Conservation (phyloP, 176 grass and related monocot species). For the Zoysia pacifica region DNA sequence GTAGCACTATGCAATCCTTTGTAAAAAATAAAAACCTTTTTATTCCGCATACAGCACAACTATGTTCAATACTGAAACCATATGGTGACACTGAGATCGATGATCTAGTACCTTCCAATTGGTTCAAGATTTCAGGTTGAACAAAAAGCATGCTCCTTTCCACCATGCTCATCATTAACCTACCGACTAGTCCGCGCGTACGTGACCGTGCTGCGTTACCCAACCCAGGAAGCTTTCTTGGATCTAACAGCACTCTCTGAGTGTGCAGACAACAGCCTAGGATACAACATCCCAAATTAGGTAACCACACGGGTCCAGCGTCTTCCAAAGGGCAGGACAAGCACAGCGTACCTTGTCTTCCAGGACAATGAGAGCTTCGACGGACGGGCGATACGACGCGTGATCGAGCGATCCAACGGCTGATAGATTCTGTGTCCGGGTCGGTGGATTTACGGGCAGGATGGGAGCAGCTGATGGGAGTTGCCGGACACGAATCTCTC, state of each 20-base stretch:
- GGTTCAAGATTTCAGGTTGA: constrained; percentile 12
- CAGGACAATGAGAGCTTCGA: constrained; percentile 37
- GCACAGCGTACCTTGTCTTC: constrained; percentile 12
- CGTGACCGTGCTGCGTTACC: constrained; percentile 51
- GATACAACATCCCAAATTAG: constrained; percentile 36
- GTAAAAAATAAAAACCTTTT: neutral
- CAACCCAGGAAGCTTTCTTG: neutral
- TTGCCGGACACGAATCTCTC: constrained; percentile 57
- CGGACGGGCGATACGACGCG: constrained; percentile 48
- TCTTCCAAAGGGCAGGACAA: constrained; percentile 23
- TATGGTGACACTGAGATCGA: neutral
- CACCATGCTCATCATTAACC: constrained; percentile 42
- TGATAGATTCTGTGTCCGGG: constrained; percentile 49
- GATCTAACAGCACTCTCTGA: neutral
- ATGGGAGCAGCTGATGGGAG: constrained; percentile 37
- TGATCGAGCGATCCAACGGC: constrained; percentile 55
- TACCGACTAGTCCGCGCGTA: constrained; percentile 32
- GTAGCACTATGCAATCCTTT: neutral
- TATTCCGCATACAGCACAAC: neutral
- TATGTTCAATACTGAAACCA: neutral
- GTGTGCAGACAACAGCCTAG: constrained; percentile 39
- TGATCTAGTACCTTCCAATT: constrained; percentile 21
- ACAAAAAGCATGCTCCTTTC: constrained; percentile 14
- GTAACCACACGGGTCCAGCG: constrained; percentile 47
- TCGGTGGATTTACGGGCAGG: constrained; percentile 59